Conservation (phyloP, 2,329 filamentous ascomycete species). For the Lasiodiplodia sp. region DNA sequence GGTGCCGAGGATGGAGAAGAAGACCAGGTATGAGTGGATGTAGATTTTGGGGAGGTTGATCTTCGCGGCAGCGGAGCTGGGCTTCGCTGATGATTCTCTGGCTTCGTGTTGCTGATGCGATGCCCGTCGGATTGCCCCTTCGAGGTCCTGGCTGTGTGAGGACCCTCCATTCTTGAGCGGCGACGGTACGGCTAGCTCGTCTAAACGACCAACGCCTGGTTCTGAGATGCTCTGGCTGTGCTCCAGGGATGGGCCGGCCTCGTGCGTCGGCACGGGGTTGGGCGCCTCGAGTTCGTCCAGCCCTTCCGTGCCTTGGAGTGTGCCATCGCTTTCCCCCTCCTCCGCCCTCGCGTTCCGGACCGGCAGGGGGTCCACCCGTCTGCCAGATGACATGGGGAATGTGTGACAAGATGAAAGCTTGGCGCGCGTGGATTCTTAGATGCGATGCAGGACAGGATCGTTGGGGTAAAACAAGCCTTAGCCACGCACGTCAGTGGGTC, state of each 20-base stretch:
- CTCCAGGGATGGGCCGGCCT: background rate
- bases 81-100: background rate
- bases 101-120: background rate
- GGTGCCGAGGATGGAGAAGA: constrained; percentile 86
- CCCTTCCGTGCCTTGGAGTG: background rate
- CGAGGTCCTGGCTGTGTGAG: background rate
- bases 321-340: background rate
- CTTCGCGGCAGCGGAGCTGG: background rate
- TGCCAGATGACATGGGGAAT: background rate
- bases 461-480: background rate
- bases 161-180: background rate
- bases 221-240: background rate
- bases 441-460: background rate
- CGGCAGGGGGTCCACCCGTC: background rate
- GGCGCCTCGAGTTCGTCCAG: constrained; percentile 11
- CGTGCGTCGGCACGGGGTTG: background rate
- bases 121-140: background rate
- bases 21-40: constrained; percentile 79
- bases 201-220: background rate
- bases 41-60: constrained; percentile 48
- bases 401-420: background rate
- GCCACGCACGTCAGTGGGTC: background rate
- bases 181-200: background rate
- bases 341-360: constrained; percentile 3
- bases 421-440: background rate